Evolutionary conservation across 2,329 filamentous ascomycete species (phyloP).

Genomic region (Aspergillus sp.): DNA sequence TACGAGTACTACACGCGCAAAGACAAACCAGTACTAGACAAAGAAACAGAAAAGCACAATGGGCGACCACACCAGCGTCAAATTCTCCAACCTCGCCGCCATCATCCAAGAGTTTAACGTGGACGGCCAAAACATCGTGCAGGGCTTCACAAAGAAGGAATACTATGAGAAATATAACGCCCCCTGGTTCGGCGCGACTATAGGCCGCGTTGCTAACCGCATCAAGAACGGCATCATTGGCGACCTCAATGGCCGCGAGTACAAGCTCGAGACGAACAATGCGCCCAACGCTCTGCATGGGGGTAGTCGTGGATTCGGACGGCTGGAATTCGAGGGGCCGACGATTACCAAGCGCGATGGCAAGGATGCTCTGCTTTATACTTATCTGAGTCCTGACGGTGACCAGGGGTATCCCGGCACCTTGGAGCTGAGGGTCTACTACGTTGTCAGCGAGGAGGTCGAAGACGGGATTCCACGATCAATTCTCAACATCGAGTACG

Average conservation of each 20-base stretch:
- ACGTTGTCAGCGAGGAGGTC: slow-evolving; percentile 70
- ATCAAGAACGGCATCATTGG: slow-evolving; percentile 70
- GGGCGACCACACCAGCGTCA: slow-evolving; percentile 13
- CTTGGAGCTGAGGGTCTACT: slow-evolving; percentile 74
- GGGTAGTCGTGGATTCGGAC: slow-evolving; percentile 65
- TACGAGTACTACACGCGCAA: neutral
- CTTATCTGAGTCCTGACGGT: slow-evolving; percentile 68
- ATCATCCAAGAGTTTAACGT: slow-evolving; percentile 70
- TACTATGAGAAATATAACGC: slow-evolving; percentile 74
- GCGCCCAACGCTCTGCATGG: slow-evolving; percentile 75
- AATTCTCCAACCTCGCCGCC: slow-evolving; percentile 48
- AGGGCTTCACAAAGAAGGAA: slow-evolving; percentile 74
- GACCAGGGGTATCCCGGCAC: slow-evolving; percentile 91
- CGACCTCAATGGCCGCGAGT: slow-evolving; percentile 69
- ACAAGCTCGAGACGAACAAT: slow-evolving; percentile 73
- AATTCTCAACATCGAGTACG: slow-evolving; percentile 83
- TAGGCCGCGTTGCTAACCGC: slow-evolving; percentile 81
- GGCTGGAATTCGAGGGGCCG: slow-evolving; percentile 50
- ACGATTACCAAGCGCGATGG: slow-evolving; percentile 56
- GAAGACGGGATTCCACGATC: slow-evolving; percentile 61
- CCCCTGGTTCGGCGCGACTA: slow-evolving; percentile 88
- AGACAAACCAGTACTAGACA: neutral
- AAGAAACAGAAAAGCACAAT: slow-evolving; percentile 2
- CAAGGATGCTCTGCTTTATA: slow-evolving; percentile 67
- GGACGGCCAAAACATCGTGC: slow-evolving; percentile 80